Base-by-base conservation (phyloP, 441 rosid genomes). In the Mallotus japonicus region DNA sequence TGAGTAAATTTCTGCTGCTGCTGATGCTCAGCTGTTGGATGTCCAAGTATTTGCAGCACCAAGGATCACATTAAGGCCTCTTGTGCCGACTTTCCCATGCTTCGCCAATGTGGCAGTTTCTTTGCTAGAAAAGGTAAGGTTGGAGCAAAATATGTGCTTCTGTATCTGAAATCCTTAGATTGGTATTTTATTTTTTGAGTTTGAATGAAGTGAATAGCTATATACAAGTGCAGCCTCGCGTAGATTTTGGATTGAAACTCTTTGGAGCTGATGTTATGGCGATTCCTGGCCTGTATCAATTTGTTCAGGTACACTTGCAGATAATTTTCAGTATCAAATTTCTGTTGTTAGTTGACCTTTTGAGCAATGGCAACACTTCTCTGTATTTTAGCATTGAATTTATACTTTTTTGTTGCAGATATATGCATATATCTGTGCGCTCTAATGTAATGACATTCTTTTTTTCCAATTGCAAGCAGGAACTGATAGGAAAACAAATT, bases 241-340 rank as follows among this genome's bases (percentile, higher is more conserved):
- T 95, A 42, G 99, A 92, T 77, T 95, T 95, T 47, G 99, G 99
- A 79, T 62, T 92, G 74, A 86, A 85, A 78, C 55, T 95, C 55
- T 86, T 90, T 61, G 97, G 99, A 77, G 92, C 89, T 49, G 99
- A 95, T 83, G 74, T 92, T 65, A 95, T 95, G 97, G 88, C 99
- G 28, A 87, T 95, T 72, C 97, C 97, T 1, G 95, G 94, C 69
- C 85, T 92, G 60, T 90, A 90, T 85, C 88, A 81, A 74, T 87
- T 83, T 76, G 83, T 95, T 87, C 99, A 95, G 99, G 97, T 90
- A 19, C 32, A 4, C 32, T 32, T 5, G 1, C 11, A 13, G 3
- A 54, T n/a, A 54, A 54, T 16, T 54, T 54, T 12, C 20, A 16
- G 17, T 54, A 8, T 54, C 8, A 44, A 44, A 44, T 44, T 44